Base-by-base conservation (phyloP, 495 filamentous ascomycete genomes). In the Trichoderma orchidacearum region DNA sequence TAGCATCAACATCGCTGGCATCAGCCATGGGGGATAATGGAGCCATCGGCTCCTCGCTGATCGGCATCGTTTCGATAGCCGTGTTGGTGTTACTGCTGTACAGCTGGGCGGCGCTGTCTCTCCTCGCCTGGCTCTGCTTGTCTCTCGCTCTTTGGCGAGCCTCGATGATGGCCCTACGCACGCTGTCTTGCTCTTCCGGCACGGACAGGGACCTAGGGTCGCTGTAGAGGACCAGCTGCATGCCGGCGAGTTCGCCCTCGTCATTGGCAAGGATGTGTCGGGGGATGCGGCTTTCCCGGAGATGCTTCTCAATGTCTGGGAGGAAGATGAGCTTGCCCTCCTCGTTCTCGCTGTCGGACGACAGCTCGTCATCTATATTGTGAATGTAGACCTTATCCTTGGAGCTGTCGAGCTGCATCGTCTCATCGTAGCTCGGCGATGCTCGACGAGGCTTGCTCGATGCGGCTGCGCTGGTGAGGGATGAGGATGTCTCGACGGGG, bases 321-420 rank as follows among this genome's bases (percentile, higher is more conserved):
- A 93, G 73, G 68, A 96, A 89, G 56, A 90, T 72, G 12, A 94
- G 71, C 53, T 72, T 76, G 55, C 71, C 72, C 53, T 75, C 72
- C 34, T 82, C 75, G 62, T 61, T 65, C 21, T 71, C 73, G 55
- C 72, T 64, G 53, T 34, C 30, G 7, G 87, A 85, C 0, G 82
- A 83, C 36, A 96, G 78, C 72, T 98, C 92, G 54, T 80, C 86
- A 61, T 95, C 93, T 25, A 98, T 74, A 66, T 93, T 81, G 74
- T 91, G 80, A 64, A 98, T 90, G 74, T 90, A 98, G 54, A 95
- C 80, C 56, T 84, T 89, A 68, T 92, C 73, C 60, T 85, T 85
- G 17, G 90, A 85, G 67, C 96, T 85, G 72, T 98, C 93, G 54
- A 97, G 70, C 53, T 87, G 78, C 93, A 98, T 95, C 32, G 68